Evolutionary conservation across 768 basidiomycete species (phyloP).

Genomic region (Boletus subparvulus): DNA sequence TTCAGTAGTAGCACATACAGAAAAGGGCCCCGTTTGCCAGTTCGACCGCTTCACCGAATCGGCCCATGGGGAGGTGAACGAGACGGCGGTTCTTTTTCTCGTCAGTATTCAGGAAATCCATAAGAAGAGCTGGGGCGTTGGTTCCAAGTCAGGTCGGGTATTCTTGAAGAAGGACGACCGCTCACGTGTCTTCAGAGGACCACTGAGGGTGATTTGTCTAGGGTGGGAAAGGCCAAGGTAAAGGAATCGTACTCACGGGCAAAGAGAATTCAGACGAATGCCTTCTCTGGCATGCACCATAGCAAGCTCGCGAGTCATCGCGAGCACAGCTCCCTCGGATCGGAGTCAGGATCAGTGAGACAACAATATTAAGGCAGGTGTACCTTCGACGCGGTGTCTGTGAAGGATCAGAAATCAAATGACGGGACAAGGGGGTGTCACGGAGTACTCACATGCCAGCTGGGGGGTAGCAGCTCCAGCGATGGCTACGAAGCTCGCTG

Average conservation of each 20-base stretch:
- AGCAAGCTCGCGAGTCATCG: constrained; percentile 96
- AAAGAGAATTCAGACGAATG: constrained; percentile 92
- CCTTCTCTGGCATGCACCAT: constrained; percentile 98
- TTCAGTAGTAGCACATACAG: constrained; percentile 57
- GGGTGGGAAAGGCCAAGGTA: not conserved
- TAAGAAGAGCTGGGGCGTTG: constrained; percentile 72
- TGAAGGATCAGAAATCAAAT: constrained; percentile 7
- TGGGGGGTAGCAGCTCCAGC: constrained; percentile 98
- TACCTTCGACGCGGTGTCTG: constrained; percentile 95
- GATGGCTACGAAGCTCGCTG: constrained; percentile 94
- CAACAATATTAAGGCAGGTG: not conserved
- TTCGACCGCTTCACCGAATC: constrained; percentile 97
- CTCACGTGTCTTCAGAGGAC: constrained; percentile 93
- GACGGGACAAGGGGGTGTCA: not conserved
- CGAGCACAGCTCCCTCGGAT: constrained; percentile 86
- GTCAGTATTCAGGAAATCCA: constrained; percentile 96
- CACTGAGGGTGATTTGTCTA: constrained; percentile 45
- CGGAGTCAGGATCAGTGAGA: constrained; percentile 9
- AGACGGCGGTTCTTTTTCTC: constrained; percentile 93
- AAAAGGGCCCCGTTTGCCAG: constrained; percentile 92
- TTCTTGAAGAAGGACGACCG: not conserved
- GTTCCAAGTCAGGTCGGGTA: not conserved
- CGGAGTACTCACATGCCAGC: constrained; percentile 69
- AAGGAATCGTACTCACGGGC: constrained; percentile 67
- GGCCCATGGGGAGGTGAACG: constrained; percentile 92